Percentiles rank a stretch among this genome's conserved stretches.
phyloP scores from a whole-genome alignment of 768 basidiomycete genomes.

The Boletus eberwhitei region DNA sequence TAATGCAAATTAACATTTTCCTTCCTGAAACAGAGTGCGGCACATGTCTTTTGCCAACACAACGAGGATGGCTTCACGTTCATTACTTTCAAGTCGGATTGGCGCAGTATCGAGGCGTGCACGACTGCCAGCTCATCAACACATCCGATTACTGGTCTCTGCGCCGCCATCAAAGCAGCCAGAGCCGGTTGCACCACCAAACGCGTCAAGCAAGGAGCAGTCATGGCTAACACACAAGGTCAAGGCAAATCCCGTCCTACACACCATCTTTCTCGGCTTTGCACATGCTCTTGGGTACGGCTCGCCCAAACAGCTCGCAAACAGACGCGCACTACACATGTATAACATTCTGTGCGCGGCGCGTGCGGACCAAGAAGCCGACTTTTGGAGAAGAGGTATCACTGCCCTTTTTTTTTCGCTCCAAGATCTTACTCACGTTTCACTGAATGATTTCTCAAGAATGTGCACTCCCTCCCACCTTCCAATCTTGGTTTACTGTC shows the following conservation, averaged over 20 bases:
- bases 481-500: conserved; percentile 95
- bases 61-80: conserved; percentile 14
- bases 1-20: conserved; percentile 3
- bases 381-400: conserved; percentile 66
- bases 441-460: conserved; percentile 39
- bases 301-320: conserved; percentile 59
- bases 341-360: conserved; percentile 56
- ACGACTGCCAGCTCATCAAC: conserved; percentile 7
- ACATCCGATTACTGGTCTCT: conserved; percentile 13
- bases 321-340: conserved; percentile 51
- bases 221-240: conserved; percentile 58
- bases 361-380: conserved; percentile 54
- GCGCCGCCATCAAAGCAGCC: conserved; percentile 3
- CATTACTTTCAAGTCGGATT: conserved; percentile 9
- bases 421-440: background rate
- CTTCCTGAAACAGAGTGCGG: background rate
- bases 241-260: conserved; percentile 46
- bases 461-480: conserved; percentile 84
- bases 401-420: background rate
- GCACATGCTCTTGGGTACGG: conserved; percentile 57
- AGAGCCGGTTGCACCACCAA: conserved; percentile 2
- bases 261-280: conserved; percentile 44
- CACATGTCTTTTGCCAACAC: background rate
- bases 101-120: conserved; percentile 1
- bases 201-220: conserved; percentile 22